phyloP scores from a whole-genome alignment of 805 yeast species.

The Yarrowia deformans region DNA sequence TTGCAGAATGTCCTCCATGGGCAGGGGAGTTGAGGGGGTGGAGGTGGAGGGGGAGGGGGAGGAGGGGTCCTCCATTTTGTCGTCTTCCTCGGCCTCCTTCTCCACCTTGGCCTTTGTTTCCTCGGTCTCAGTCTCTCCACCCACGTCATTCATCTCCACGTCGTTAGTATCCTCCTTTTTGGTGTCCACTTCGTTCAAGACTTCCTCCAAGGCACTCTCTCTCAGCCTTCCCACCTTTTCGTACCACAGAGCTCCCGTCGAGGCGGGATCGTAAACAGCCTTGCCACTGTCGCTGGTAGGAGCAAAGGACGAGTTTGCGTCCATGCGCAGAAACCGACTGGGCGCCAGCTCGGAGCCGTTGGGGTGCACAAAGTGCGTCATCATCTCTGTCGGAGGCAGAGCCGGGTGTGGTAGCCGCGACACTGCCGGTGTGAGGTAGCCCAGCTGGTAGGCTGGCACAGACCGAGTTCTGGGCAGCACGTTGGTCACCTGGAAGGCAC shows the following conservation, averaged over 20 bases:
- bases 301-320: conserved; percentile 63
- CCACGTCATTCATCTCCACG: conserved; percentile 40
- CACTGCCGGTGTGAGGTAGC: conserved; percentile 57
- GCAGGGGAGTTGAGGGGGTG: background rate
- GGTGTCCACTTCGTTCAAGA: conserved; percentile 35
- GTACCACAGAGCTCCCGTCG: conserved; percentile 49
- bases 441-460: conserved; percentile 53
- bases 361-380: conserved; percentile 52
- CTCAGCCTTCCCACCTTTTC: conserved; percentile 45
- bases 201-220: conserved; percentile 7
- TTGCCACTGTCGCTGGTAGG: conserved; percentile 69
- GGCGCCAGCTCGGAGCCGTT: conserved; percentile 60
- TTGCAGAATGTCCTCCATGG: conserved; percentile 52
- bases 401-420: conserved; percentile 59
- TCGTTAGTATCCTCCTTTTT: conserved; percentile 41
- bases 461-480: conserved; percentile 63
- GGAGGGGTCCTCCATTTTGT: too few relatives aligned
- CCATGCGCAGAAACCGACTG: conserved; percentile 68
- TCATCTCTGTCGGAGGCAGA: conserved; percentile 60
- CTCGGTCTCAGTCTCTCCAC: conserved; percentile 30
- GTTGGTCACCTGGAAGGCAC: conserved; percentile 69
- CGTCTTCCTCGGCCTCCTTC: conserved; percentile 43
- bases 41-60: too few relatives aligned
- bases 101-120: conserved; percentile 42
- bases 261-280: conserved; percentile 57